phyloP scores from a whole-genome alignment of 768 basidiomycete species.

The Macrolepiota dolichaula region DNA sequence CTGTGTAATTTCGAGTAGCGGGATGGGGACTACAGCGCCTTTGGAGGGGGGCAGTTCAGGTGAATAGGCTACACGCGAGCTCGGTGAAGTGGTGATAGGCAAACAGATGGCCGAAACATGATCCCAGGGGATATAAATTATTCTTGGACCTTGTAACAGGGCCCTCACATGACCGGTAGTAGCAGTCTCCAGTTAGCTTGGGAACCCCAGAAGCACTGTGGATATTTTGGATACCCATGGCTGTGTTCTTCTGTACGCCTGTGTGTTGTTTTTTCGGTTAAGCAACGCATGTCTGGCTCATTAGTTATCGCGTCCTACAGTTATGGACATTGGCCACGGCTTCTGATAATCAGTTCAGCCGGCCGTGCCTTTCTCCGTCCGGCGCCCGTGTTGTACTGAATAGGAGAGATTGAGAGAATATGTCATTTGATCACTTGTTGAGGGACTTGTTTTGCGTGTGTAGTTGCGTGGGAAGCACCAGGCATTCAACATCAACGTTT shows the following conservation, averaged over 20 bases:
- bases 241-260: not conserved
- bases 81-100: not conserved
- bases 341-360: conserved; percentile 1
- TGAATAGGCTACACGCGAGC: not conserved
- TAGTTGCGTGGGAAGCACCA: not conserved
- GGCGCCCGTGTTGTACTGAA: not conserved
- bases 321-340: not conserved
- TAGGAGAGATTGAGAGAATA: not conserved
- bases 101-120: not conserved
- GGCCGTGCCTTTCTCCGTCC: not conserved
- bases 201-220: not conserved
- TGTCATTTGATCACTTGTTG: not conserved
- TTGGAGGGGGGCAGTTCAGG: not conserved
- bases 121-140: not conserved
- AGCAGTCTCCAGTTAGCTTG: not conserved
- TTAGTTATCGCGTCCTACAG: not conserved
- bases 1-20: not conserved
- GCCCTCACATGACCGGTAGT: conserved; percentile 3
- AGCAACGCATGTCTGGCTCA: not conserved
- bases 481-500: not conserved
- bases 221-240: not conserved
- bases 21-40: not conserved
- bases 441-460: not conserved
- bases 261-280: not conserved
- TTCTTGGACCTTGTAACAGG: not conserved